A percentile compares a stretch with the other conserved stretches of the same genome.
Conservation (phyloP, 257 asterid species). For the Jacaranda mimosifolia region DNA sequence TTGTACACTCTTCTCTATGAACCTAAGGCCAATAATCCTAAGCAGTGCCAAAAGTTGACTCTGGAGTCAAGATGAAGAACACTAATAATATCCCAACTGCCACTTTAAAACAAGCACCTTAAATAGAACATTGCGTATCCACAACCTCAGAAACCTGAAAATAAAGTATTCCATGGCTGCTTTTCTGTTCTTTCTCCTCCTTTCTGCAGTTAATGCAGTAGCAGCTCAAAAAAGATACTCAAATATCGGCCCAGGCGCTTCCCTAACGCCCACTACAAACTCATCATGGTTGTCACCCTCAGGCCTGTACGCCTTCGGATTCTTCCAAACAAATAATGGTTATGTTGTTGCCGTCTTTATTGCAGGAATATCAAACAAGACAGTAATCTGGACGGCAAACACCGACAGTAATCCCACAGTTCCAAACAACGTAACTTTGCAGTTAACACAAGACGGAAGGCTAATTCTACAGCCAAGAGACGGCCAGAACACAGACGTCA, state of each 20-base stretch:
- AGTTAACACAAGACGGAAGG: constrained; percentile 43
- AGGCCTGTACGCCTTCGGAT: constrained; percentile 49
- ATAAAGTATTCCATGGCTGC: constrained; percentile 31
- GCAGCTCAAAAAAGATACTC: constrained; percentile 41
- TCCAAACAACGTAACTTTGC: constrained; percentile 29
- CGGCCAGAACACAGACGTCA: constrained; percentile 19
- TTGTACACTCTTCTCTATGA: no score
- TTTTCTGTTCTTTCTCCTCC: neutral
- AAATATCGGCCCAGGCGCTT: constrained; percentile 51
- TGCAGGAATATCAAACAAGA: constrained; percentile 16
- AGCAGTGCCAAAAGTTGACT: no score
- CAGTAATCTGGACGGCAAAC: constrained; percentile 50
- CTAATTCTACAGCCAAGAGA: constrained; percentile 37
- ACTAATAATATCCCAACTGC: no score
- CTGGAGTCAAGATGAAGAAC: no score
- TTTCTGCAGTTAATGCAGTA: constrained; percentile 19
- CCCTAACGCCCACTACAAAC: constrained; percentile 51
- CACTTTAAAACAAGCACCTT: no score
- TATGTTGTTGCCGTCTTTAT: constrained; percentile 42
- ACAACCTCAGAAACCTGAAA: no score
- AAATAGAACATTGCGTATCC: no score
- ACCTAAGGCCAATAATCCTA: no score
- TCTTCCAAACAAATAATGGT: constrained; percentile 29
- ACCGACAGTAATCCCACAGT: constrained; percentile 30
- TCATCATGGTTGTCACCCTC: constrained; percentile 46